Conservation (phyloP, 331 rosid genomes). For the Quercus phellos region DNA sequence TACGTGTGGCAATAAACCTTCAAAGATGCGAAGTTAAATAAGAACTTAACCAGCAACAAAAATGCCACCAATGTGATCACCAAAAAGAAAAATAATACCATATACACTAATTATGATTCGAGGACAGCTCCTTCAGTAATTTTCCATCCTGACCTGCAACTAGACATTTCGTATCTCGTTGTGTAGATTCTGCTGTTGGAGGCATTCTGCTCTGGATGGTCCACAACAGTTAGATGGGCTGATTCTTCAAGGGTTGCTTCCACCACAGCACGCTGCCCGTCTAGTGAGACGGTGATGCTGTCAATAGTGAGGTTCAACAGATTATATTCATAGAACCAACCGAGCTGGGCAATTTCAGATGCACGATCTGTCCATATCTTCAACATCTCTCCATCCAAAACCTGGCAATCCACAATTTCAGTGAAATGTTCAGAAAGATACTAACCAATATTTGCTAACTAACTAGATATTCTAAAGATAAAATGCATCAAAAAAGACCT, state of each 20-base stretch:
- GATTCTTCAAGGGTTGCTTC: constrained; percentile 84
- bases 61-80: neutral
- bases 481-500: neutral
- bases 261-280: constrained; percentile 77
- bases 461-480: neutral
- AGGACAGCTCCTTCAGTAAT: constrained; percentile 90
- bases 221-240: constrained; percentile 57
- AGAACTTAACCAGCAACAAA: neutral
- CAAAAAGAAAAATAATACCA: neutral
- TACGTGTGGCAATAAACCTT: no score
- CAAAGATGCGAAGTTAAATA: neutral
- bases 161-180: constrained; percentile 75
- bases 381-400: constrained; percentile 93
- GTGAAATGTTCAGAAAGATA: neutral
- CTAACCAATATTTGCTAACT: neutral
- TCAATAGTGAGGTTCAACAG: constrained; percentile 70
- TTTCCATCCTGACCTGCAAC: constrained; percentile 72
- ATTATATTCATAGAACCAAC: constrained; percentile 76
- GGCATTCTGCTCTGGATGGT: constrained; percentile 63
- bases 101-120: constrained; percentile 43
- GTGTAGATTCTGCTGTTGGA: constrained; percentile 76
- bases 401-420: constrained; percentile 41
- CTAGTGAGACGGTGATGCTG: constrained; percentile 71
- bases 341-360: constrained; percentile 71
- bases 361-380: constrained; percentile 94